Evolutionary conservation across 495 filamentous ascomycete genomes (phyloP), one percentile per base, ranked within the genome.

Genomic region (Pseudotulostoma volvatum): DNA sequence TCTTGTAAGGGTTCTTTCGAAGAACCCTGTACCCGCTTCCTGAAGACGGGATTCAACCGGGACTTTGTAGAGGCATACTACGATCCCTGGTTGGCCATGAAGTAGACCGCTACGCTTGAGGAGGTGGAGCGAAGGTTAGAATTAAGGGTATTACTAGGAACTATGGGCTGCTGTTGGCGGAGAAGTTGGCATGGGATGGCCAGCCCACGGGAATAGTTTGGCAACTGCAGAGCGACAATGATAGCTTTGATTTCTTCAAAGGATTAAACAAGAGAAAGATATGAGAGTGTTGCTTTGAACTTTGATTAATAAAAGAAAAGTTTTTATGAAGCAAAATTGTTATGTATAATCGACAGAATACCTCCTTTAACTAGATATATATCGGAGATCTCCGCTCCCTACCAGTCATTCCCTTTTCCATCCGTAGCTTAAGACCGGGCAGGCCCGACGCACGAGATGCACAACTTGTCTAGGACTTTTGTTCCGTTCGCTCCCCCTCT

Each of bases 201-300:
- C 57, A 74, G 43, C 54, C 63, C 1, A 95, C 84, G 7, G 87
- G 88, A 1, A 79, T 71, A 54, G 64, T 80, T 32, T 87, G 76
- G 68, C 73, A 79, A 51, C 60, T 97, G 57, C 86, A 95, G 63
- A 95, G 82, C 56, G 90, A 97, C 49, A 84, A 84, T 51, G 96
- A 97, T 50, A 93, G 85, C 60, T 97, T 97, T 64, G 92, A 97
- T 62, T 97, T 95, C 61, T 88, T 94, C 56, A 77, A 68, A 52
- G 90, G 90, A 0, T 53, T 97, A 57, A 58, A 96, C 35, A 85
- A 73, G 69, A 69, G 77, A 52, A 95, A 90, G 67, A 52, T 79
- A 5, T 85, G 39, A 35, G n/a, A n/a, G n/a, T n/a, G n/a, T n/a
- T n/a, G n/a, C n/a, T n/a, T n/a, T n/a, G n/a, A n/a, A n/a, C n/a